phyloP scores from a whole-genome alignment of 495 filamentous ascomycete genomes.

The Cercophora samala region DNA sequence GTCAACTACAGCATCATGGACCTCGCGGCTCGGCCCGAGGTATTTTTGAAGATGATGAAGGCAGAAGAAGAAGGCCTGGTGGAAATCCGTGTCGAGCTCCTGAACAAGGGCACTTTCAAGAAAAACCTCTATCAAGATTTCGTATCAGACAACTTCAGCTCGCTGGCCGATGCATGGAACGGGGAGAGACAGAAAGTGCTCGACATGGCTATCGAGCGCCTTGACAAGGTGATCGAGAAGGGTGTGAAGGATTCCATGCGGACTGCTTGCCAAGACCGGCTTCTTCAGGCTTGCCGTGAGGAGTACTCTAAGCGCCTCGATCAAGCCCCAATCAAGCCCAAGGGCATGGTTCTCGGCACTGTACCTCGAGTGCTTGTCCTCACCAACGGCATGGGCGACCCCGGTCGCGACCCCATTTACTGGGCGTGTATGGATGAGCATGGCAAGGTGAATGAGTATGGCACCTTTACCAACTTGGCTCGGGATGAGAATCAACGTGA shows the following conservation, averaged over 20 bases:
- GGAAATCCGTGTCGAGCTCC: conserved; percentile 73
- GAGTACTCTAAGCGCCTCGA: conserved; percentile 84
- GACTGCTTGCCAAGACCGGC: conserved; percentile 84
- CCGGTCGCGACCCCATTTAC: conserved; percentile 71
- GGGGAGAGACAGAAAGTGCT: conserved; percentile 76
- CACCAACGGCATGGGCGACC: conserved; percentile 74
- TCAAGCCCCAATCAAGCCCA: conserved; percentile 92
- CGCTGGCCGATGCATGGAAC: conserved; percentile 95
- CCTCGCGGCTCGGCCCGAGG: conserved; percentile 76
- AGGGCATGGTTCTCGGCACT: conserved; percentile 87
- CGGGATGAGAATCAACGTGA: conserved; percentile 65
- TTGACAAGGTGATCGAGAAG: conserved; percentile 80
- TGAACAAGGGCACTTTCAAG: conserved; percentile 69
- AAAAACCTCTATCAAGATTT: conserved; percentile 75
- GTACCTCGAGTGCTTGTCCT: conserved; percentile 81
- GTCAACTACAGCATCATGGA: conserved; percentile 78
- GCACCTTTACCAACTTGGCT: conserved; percentile 75
- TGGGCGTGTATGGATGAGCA: conserved; percentile 95
- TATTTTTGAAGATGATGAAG: conserved; percentile 92
- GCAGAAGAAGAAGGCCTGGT: conserved; percentile 90
- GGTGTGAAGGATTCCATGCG: conserved; percentile 90
- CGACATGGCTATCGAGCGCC: conserved; percentile 72
- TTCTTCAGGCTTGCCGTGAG: conserved; percentile 77
- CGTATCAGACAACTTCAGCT: conserved; percentile 88
- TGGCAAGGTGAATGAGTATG: conserved; percentile 80